Evolutionary conservation across 2,329 filamentous ascomycete species (phyloP).

Genomic region (Aspergillus aculeatus): DNA sequence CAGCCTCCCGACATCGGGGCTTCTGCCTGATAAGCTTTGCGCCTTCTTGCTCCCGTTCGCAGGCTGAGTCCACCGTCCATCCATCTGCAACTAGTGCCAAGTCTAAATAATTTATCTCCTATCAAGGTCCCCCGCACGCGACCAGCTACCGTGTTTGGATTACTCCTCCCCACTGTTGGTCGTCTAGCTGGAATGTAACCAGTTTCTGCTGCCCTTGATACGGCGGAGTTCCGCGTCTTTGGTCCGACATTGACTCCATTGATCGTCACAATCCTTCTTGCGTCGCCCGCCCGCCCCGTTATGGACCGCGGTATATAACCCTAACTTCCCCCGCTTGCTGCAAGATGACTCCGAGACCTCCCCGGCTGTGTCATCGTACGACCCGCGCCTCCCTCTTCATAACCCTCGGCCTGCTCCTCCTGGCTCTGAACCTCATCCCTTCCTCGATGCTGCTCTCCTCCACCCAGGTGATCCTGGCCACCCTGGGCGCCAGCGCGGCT

Average conservation of each 20-base stretch:
- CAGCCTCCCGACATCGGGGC: too few species aligned
- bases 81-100: background rate
- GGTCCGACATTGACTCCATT: background rate
- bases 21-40: too few species aligned
- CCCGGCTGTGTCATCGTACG: background rate
- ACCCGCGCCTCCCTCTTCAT: background rate
- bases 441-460: background rate
- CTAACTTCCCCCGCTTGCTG: background rate
- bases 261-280: background rate
- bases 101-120: background rate
- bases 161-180: background rate
- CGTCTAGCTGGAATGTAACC: background rate
- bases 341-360: background rate
- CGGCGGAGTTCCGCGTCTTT: background rate
- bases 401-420: background rate
- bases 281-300: background rate
- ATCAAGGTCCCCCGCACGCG: background rate
- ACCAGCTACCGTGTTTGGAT: conserved; percentile 2
- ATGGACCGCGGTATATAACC: background rate
- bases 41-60: background rate
- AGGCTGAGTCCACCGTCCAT: background rate
- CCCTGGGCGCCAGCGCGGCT: background rate
- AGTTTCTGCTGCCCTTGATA: background rate
- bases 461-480: background rate
- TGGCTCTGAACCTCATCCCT: background rate